Percentiles rank a stretch among this genome's conserved stretches.
phyloP scores from a whole-genome alignment of 352 stramenopile species.

The Paralagenidium karlingii region DNA sequence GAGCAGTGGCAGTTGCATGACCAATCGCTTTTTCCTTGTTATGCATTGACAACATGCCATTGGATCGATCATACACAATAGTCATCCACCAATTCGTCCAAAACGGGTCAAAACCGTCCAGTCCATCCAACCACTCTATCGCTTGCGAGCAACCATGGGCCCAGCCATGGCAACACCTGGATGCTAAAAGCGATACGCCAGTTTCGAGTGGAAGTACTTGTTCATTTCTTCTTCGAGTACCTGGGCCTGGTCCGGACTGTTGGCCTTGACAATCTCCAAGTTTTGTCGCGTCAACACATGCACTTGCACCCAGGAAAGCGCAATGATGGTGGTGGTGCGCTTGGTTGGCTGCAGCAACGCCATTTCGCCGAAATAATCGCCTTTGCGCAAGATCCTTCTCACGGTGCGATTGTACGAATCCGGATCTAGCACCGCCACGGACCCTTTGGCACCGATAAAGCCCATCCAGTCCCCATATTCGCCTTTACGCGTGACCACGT shows the following conservation, averaged over 20 bases:
- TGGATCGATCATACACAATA: no score
- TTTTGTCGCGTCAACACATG: constrained; percentile 43
- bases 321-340: constrained; percentile 46
- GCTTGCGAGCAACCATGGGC: no score
- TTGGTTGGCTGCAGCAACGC: constrained; percentile 47
- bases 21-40: no score
- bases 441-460: constrained; percentile 62
- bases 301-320: constrained; percentile 63
- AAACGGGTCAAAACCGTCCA: no score
- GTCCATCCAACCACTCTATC: no score
- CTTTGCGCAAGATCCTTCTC: constrained; percentile 47
- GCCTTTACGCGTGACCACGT: constrained; percentile 67
- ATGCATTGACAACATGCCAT: no score
- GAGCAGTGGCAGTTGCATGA: no score
- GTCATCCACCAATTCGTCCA: no score
- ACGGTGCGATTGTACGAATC: constrained; percentile 26
- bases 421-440: constrained; percentile 51
- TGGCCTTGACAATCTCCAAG: constrained; percentile 46
- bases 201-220: constrained; percentile 57
- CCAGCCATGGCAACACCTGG: no score
- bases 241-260: constrained; percentile 38
- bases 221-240: constrained; percentile 58
- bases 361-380: constrained; percentile 74
- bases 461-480: constrained; percentile 77
- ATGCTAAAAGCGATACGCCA: no score